A percentile compares a stretch with the other conserved stretches of the same genome.
phyloP scores from a whole-genome alignment of 116 monocot genomes.

The Papilionanthe hybrid region DNA sequence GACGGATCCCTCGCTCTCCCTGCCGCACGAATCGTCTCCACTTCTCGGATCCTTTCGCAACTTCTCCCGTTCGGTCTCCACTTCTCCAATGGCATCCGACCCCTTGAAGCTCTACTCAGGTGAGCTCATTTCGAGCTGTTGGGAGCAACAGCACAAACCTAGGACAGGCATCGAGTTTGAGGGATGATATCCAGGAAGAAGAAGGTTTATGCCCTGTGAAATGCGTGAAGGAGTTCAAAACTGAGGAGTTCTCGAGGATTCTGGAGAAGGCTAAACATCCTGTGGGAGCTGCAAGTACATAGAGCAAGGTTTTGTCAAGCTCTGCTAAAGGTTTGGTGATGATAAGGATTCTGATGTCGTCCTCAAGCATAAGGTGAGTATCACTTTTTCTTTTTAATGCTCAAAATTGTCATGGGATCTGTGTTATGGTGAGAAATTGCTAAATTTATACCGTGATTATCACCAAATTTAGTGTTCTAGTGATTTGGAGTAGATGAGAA shows the following conservation, averaged over 20 bases:
- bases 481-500: background rate
- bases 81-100: too few relatives aligned
- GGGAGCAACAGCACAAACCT: background rate
- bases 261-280: conserved; percentile 70
- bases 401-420: background rate
- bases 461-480: background rate
- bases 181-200: conserved; percentile 47
- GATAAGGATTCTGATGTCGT: conserved; percentile 55
- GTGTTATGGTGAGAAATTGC: background rate
- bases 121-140: too few relatives aligned
- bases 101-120: too few relatives aligned
- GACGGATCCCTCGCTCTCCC: too few relatives aligned
- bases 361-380: conserved; percentile 95
- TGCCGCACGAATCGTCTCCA: too few relatives aligned
- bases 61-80: too few relatives aligned
- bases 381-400: background rate
- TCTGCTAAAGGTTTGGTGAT: conserved; percentile 79
- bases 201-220: conserved; percentile 81
- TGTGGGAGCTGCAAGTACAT: conserved; percentile 99
- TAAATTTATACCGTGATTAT: background rate
- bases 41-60: too few relatives aligned
- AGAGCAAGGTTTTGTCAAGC: conserved; percentile 68
- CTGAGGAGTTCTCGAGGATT: conserved; percentile 69
- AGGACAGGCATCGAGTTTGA: conserved; percentile 3
- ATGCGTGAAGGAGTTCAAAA: conserved; percentile 89